Base-by-base conservation (phyloP, 2,329 filamentous ascomycete species). In the Thielaviopsis ethacetica region DNA sequence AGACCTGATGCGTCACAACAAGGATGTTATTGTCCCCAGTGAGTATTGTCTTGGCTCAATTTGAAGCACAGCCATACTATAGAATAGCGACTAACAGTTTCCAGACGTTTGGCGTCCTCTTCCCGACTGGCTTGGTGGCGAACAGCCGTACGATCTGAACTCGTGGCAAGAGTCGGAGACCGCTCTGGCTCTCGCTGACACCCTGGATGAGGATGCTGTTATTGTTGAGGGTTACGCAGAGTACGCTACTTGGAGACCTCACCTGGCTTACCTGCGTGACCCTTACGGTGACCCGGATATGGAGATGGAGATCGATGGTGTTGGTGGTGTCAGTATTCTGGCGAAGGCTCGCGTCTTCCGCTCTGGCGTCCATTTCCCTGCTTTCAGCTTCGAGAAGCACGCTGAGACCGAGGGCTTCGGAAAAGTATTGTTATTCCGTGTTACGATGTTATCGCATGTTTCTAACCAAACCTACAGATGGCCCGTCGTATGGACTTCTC, bases 101-200 rank as follows among this genome's bases (percentile, higher is more conserved):
- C 50, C 62, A 91, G 86, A 98, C 74, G 93, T 98, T 62, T 98
- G 93, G 93, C 85, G 93, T 64, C 93, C 93, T n/a, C 80, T 98
- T 54, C 93, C 93, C 6, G 93, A 98, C 71, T 98, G 93, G 93
- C 86, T 98, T 24, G 93, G 93, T 53, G 94, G 93, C 66, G 93
- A 98, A 70, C 93, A 98, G 70, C 93, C 93, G 1, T 98, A 98
- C 70, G 93, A 98, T 72, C 72, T 98, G 66, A 98, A 98, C 71
- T 97, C 91, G 17, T 98, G 93, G 93, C 93, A 98, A 71, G 93
- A 98, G 71, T 98, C 93, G 0, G 94, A 98, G 68, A 98, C 93
- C 0, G 93, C 93, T 0, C 77, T 98, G 57, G 88, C 89, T 9
- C 78, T 98, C 44, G 93, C 93, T 12, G 91, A 98, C 63, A 95